phyloP scores from a whole-genome alignment of 2,329 filamentous ascomycete species.

The Atkinsonella texensis region DNA sequence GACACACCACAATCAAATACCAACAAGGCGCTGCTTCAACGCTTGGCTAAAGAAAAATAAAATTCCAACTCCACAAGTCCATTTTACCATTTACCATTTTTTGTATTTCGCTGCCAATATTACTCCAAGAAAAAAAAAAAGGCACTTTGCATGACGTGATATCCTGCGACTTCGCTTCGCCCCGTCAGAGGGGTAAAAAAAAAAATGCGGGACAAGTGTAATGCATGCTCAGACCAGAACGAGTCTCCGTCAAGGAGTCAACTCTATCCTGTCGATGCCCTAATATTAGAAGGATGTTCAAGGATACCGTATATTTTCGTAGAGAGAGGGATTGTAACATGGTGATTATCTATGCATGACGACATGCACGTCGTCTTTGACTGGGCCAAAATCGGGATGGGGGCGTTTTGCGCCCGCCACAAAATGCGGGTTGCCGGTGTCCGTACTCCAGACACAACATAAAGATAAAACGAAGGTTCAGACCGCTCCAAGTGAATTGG shows the following conservation, averaged over 20 bases:
- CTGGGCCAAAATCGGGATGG: not conserved
- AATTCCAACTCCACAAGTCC: not conserved
- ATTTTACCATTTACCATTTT: not conserved
- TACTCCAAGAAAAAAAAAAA: slow-evolving; percentile 2
- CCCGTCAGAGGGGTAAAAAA: not conserved
- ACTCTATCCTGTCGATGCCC: not conserved
- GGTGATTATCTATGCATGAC: slow-evolving; percentile 3
- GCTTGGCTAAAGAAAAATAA: not conserved
- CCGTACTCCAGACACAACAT: not conserved
- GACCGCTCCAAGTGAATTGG: not conserved
- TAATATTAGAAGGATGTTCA: slow-evolving; percentile 6
- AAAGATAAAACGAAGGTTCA: not conserved
- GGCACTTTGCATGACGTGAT: not conserved
- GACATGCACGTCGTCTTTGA: not conserved
- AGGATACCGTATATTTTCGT: slow-evolving; percentile 5
- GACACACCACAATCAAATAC: slow-evolving; percentile 1
- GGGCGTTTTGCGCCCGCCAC: not conserved
- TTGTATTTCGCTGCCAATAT: slow-evolving; percentile 1
- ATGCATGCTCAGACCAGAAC: not conserved
- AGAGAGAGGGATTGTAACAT: not conserved
- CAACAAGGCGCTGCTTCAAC: not conserved
- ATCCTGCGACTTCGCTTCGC: not conserved
- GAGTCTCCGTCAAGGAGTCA: slow-evolving; percentile 4
- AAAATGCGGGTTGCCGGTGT: not conserved
- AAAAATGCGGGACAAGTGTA: not conserved